Percentiles rank a stretch among this genome's conserved stretches.
Evolutionary conservation across 441 rosid species (phyloP).

Genomic region (Syzygium syzygioides): DNA sequence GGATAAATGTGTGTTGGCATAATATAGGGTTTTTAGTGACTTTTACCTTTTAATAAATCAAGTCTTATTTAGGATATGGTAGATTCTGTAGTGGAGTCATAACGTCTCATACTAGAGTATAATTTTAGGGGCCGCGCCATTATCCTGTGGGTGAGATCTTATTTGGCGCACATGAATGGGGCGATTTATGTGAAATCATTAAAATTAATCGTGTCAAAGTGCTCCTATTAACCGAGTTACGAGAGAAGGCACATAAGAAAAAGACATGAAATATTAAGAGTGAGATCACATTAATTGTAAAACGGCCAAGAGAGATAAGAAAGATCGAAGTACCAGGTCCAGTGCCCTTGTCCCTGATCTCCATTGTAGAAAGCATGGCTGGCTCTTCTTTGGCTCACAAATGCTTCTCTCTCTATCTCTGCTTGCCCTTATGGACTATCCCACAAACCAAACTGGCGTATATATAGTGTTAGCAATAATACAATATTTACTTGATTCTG

Average conservation of each 20-base stretch:
- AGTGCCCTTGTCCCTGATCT: not conserved
- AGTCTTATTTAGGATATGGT: not conserved
- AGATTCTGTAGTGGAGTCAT: not conserved
- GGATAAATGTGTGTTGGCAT: too few relatives aligned
- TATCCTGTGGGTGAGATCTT: too few relatives aligned
- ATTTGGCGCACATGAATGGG: not conserved
- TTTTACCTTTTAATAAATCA: too few relatives aligned
- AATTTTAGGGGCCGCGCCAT: not conserved
- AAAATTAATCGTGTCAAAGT: too few relatives aligned
- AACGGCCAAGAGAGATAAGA: not conserved
- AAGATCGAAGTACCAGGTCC: not conserved
- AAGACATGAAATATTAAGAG: too few relatives aligned
- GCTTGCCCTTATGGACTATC: too few relatives aligned
- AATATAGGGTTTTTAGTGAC: too few relatives aligned
- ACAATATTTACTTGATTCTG: too few relatives aligned
- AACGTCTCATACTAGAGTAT: not conserved
- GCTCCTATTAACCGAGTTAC: not conserved
- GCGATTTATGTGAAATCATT: not conserved
- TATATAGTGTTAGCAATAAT: not conserved
- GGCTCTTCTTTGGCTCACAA: not conserved
- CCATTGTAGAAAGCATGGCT: not conserved
- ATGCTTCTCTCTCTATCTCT: not conserved
- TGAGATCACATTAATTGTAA: too few relatives aligned
- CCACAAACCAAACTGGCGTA: too few relatives aligned
- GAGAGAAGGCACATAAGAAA: not conserved